These are phyloP conservation scores for Kodamaea nitidulidarum DNA, from an alignment of 805 yeast species.

Conservation along the genomic window DNA sequence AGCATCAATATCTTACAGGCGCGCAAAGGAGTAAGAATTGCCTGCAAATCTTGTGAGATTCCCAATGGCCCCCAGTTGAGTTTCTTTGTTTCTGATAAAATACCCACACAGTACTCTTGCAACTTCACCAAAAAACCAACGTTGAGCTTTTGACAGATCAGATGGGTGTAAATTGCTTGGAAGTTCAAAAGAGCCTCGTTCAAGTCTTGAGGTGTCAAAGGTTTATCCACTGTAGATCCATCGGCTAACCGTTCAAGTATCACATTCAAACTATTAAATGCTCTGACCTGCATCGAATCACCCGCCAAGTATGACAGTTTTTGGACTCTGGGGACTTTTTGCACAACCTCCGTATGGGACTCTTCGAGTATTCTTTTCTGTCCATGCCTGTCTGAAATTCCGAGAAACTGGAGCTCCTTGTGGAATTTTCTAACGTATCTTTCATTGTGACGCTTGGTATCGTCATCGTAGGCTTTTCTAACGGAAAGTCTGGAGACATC, in stretches of 20 bases:
- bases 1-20: conserved; percentile 17
- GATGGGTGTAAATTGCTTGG: conserved; percentile 21
- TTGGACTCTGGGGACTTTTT: conserved; percentile 7
- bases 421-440: conserved; percentile 16
- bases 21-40: background rate
- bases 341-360: background rate
- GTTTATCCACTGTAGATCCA: background rate
- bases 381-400: background rate
- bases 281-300: conserved; percentile 6
- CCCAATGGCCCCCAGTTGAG: background rate
- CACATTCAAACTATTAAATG: conserved; percentile 1
- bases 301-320: conserved; percentile 6
- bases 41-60: background rate
- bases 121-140: conserved; percentile 15
- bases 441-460: conserved; percentile 16
- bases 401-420: conserved; percentile 14
- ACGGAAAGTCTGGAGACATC: conserved; percentile 19
- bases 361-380: background rate
- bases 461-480: conserved; percentile 18
- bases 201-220: conserved; percentile 3
- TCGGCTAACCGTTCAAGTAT: too few relatives aligned
- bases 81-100: conserved; percentile 19
- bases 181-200: conserved; percentile 21
- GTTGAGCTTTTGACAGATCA: conserved; percentile 14
- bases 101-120: conserved; percentile 25